A percentile compares a stretch with the other conserved stretches of the same genome.
Conservation (phyloP, 371 early-diverging fungal genomes). For the Sporodiniella umbellata region DNA sequence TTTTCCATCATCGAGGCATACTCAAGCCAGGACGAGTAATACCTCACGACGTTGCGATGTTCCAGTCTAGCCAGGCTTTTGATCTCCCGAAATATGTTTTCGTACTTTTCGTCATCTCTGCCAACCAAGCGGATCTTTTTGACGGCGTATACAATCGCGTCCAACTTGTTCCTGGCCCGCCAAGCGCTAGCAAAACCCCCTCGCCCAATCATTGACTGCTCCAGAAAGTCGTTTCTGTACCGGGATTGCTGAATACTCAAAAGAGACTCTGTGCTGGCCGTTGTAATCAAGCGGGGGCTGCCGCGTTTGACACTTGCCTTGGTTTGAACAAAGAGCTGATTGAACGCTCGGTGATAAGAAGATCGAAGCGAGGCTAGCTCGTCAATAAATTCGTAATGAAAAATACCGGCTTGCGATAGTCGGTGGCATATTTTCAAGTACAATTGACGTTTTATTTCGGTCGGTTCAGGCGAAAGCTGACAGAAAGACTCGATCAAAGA, state of each 20-base stretch:
- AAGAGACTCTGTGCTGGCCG: constrained; percentile 7
- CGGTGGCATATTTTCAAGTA: constrained; percentile 75
- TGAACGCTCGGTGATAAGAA: constrained; percentile 78
- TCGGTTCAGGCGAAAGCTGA: constrained; percentile 75
- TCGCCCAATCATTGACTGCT: constrained; percentile 74
- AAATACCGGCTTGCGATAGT: constrained; percentile 64
- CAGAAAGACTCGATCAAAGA: constrained; percentile 84
- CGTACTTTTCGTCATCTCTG: constrained; percentile 43
- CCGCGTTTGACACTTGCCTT: constrained; percentile 52
- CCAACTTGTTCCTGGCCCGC: constrained; percentile 71
- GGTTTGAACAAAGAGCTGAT: constrained; percentile 77
- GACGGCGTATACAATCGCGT: constrained; percentile 86
- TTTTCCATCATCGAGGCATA: constrained; percentile 25
- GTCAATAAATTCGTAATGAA: constrained; percentile 77
- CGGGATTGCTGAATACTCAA: constrained; percentile 67
- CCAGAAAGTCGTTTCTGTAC: constrained; percentile 83
- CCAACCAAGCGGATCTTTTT: constrained; percentile 69
- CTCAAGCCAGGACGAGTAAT: constrained; percentile 94
- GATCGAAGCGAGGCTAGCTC: constrained; percentile 76
- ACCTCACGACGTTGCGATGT: constrained; percentile 90
- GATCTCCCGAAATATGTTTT: constrained; percentile 88
- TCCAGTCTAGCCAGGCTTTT: constrained; percentile 84
- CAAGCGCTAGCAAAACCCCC: constrained; percentile 96
- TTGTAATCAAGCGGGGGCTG: constrained; percentile 7
- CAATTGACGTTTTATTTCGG: constrained; percentile 73